These are phyloP conservation scores for Bipolaris zeicola DNA, from an alignment of 2,329 filamentous ascomycete genomes.

Conservation along the genomic window DNA sequence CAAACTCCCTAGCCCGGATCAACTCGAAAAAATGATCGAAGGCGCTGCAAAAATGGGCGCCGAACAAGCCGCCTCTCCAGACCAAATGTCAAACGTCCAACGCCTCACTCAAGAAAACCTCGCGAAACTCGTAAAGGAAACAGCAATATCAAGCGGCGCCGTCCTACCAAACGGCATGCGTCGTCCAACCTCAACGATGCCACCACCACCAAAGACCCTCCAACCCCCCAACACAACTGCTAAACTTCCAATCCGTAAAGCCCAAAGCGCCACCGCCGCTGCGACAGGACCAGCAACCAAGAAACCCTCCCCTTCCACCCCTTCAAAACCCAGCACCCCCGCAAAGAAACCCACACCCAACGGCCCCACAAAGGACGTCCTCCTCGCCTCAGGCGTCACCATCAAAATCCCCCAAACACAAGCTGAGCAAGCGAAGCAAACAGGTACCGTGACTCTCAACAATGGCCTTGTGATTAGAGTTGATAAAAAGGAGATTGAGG, in stretches of 20 bases:
- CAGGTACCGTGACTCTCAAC: constrained; percentile 36
- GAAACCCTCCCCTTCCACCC: constrained; percentile 11
- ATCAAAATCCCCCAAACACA: constrained; percentile 42
- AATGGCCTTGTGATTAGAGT: constrained; percentile 41
- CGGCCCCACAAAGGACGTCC: constrained; percentile 39
- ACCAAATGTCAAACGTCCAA: constrained; percentile 35
- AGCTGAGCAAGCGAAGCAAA: constrained; percentile 41
- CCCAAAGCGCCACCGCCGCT: constrained; percentile 28
- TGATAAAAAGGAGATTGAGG: constrained; percentile 40
- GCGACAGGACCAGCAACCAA: constrained; percentile 16
- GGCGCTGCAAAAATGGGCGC: constrained; percentile 42
- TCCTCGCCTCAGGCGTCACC: constrained; percentile 37
- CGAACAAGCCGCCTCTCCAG: constrained; percentile 34
- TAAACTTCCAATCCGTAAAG: constrained; percentile 19
- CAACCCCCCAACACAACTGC: constrained; percentile 20
- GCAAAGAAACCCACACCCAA: constrained; percentile 8
- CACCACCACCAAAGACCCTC: constrained; percentile 32
- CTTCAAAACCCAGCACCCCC: constrained; percentile 11
- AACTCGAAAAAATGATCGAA: constrained; percentile 47
- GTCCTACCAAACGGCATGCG: constrained; percentile 40
- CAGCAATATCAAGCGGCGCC: constrained; percentile 44
- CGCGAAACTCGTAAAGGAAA: constrained; percentile 47
- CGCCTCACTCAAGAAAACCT: constrained; percentile 46
- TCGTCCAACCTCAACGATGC: constrained; percentile 37
- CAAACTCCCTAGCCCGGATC: constrained; percentile 41